phyloP scores from a whole-genome alignment of 176 grass and related monocot species.

The Calamus simplicifolius region DNA sequence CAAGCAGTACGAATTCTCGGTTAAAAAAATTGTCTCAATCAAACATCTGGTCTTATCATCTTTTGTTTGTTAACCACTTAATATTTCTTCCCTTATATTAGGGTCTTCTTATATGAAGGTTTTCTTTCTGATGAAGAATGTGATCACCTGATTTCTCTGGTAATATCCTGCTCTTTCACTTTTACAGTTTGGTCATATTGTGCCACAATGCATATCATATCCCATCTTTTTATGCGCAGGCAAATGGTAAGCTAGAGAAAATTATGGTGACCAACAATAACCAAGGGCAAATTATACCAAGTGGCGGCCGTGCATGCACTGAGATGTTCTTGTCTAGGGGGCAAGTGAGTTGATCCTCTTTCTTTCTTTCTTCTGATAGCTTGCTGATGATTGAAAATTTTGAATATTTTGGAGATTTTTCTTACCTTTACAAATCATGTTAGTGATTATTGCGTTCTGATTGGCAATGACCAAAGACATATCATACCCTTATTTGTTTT shows the following conservation, averaged over 20 bases:
- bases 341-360: constrained; percentile 26
- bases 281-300: constrained; percentile 27
- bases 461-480: too few relatives aligned
- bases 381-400: neutral
- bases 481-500: too few relatives aligned
- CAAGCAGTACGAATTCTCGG: too few relatives aligned
- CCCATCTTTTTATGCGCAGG: constrained; percentile 35
- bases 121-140: constrained; percentile 75
- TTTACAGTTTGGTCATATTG: too few relatives aligned
- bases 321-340: constrained; percentile 30
- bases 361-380: constrained; percentile 6
- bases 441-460: too few relatives aligned
- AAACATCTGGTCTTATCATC: too few relatives aligned
- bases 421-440: too few relatives aligned
- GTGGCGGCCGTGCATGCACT: constrained; percentile 12
- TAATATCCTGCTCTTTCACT: constrained; percentile 28
- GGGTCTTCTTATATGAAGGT: constrained; percentile 93
- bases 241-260: constrained; percentile 30
- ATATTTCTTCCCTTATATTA: constrained; percentile 57
- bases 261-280: constrained; percentile 26
- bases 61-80: constrained; percentile 32
- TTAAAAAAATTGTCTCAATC: too few relatives aligned
- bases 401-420: neutral
- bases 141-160: constrained; percentile 63
- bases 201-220: neutral